A percentile compares a stretch with the other conserved stretches of the same genome.
phyloP scores from a whole-genome alignment of 1,284 basidiomycete species.

The Lignosus rhinocerotis region DNA sequence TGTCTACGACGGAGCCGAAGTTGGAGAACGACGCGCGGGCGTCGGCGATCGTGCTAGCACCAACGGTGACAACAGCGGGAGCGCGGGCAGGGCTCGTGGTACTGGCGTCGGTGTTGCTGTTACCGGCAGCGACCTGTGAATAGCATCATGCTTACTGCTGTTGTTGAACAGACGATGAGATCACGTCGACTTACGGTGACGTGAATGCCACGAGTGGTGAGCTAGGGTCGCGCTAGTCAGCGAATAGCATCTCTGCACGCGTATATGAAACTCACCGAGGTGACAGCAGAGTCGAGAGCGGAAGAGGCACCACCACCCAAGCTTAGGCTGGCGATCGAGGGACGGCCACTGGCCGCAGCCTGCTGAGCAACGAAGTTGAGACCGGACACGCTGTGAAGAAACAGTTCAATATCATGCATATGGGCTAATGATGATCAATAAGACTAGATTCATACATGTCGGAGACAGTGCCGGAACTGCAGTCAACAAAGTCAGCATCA shows the following conservation, averaged over 20 bases:
- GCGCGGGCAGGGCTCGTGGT: conserved; percentile 35
- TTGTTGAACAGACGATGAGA: not conserved
- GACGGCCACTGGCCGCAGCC: conserved; percentile 50
- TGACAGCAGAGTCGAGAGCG: conserved; percentile 65
- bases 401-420: no score
- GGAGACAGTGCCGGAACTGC: not conserved
- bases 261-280: conserved; percentile 17
- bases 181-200: conserved; percentile 20
- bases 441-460: not conserved
- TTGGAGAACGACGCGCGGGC: conserved; percentile 36
- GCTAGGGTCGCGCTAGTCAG: not conserved
- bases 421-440: no score
- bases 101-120: conserved; percentile 24
- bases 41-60: conserved; percentile 59
- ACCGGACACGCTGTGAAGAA: no score
- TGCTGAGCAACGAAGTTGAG: conserved; percentile 40
- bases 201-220: conserved; percentile 34
- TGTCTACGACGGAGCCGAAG: conserved; percentile 36
- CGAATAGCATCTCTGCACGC: not conserved
- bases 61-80: conserved; percentile 57
- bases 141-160: not conserved
- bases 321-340: conserved; percentile 71
- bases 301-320: conserved; percentile 66
- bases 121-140: conserved; percentile 25
- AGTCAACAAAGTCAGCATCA: not conserved